Evolutionary conservation across 208 protist genomes (phyloP).

Genomic region (Endotrypanum monterogeii): DNA sequence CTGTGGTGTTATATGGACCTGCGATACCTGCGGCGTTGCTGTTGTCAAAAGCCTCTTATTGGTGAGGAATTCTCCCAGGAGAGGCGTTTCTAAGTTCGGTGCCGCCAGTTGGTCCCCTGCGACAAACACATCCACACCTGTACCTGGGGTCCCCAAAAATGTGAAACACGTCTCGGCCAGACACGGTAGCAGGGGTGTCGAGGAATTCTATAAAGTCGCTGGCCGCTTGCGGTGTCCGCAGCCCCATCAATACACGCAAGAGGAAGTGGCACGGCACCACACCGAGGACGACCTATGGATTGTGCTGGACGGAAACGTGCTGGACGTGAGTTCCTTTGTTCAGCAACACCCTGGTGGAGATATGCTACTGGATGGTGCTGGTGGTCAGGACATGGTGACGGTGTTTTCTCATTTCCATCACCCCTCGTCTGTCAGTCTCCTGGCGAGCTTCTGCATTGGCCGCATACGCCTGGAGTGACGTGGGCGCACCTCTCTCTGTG

Average conservation of each 20-base stretch:
- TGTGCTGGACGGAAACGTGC: constrained; percentile 71
- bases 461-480: constrained; percentile 9
- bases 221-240: constrained; percentile 57
- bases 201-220: constrained; percentile 38
- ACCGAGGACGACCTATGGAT: constrained; percentile 65
- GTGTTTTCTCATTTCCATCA: constrained; percentile 64
- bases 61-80: background rate
- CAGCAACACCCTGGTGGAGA: constrained; percentile 64
- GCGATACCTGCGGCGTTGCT: constrained; percentile 6
- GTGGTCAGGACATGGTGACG: constrained; percentile 57
- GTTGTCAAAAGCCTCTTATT: constrained; percentile 1
- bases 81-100: background rate
- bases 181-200: constrained; percentile 16
- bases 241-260: constrained; percentile 36
- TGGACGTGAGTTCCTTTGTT: constrained; percentile 69
- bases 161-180: background rate
- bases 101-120: background rate
- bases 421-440: constrained; percentile 40
- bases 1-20: constrained; percentile 4
- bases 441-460: constrained; percentile 73
- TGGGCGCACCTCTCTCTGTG: background rate
- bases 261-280: constrained; percentile 54
- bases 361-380: constrained; percentile 58
- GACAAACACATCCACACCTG: background rate
- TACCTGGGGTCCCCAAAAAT: background rate